phyloP scores from a whole-genome alignment of 148 eudicot species.

The Drosera capensis region DNA sequence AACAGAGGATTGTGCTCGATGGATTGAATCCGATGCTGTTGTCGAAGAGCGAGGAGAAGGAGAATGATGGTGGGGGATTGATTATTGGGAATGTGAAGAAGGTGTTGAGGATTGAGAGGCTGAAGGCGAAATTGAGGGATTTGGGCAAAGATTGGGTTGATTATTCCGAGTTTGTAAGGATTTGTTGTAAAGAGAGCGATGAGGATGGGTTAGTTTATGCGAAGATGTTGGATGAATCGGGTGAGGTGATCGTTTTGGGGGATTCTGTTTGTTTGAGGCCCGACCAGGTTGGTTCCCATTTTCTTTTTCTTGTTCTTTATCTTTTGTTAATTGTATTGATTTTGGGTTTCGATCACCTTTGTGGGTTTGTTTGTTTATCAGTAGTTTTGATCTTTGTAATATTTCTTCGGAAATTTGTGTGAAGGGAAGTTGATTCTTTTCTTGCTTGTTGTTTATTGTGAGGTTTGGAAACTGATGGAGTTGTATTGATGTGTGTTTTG shows the following conservation, averaged over 20 bases:
- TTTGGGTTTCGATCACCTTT: too few relatives aligned
- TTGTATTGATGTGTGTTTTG: too few relatives aligned
- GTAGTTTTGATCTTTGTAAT: too few relatives aligned
- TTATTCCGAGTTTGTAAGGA: slow-evolving; percentile 33
- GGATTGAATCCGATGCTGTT: slow-evolving; percentile 21
- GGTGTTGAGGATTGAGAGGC: slow-evolving; percentile 39
- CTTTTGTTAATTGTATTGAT: too few relatives aligned
- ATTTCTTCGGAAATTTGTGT: too few relatives aligned
- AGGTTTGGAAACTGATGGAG: too few relatives aligned
- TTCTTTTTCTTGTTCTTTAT: background rate
- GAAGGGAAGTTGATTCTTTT: too few relatives aligned
- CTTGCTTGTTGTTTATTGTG: too few relatives aligned
- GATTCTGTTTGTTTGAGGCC: slow-evolving; percentile 61
- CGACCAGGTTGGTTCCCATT: slow-evolving; percentile 47
- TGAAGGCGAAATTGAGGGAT: slow-evolving; percentile 30
- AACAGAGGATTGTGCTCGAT: slow-evolving; percentile 35
- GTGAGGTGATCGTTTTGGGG: slow-evolving; percentile 66
- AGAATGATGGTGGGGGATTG: slow-evolving; percentile 9
- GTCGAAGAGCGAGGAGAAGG: slow-evolving; percentile 6
- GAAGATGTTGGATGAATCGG: slow-evolving; percentile 58
- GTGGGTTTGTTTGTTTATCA: too few relatives aligned
- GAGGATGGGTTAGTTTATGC: slow-evolving; percentile 43
- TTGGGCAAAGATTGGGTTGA: slow-evolving; percentile 22
- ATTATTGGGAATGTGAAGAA: slow-evolving; percentile 55
- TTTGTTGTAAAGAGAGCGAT: slow-evolving; percentile 28